Conservation (phyloP, 2,329 filamentous ascomycete species). For the Cercospora sp. region DNA sequence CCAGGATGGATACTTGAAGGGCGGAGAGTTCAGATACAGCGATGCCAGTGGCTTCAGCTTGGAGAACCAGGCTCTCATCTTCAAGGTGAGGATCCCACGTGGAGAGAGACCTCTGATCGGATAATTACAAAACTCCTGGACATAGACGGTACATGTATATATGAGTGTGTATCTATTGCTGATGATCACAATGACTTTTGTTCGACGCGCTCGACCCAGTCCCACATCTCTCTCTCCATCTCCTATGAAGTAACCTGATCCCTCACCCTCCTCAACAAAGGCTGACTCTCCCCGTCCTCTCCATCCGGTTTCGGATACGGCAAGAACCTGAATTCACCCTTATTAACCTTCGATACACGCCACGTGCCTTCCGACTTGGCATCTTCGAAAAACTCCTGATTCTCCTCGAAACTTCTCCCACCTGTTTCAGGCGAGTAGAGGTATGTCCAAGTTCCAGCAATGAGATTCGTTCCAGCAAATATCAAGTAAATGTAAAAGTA, state of each 20-base stretch:
- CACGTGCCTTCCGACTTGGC: conserved; percentile 55
- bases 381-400: conserved; percentile 59
- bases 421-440: conserved; percentile 57
- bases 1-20: conserved; percentile 64
- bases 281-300: conserved; percentile 48
- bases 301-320: conserved; percentile 44
- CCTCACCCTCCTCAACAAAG: conserved; percentile 47
- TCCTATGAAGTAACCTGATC: conserved; percentile 40
- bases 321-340: conserved; percentile 53
- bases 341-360: conserved; percentile 55
- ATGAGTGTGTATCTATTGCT: not conserved
- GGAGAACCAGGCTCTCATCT: conserved; percentile 65
- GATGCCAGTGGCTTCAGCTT: conserved; percentile 61
- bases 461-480: conserved; percentile 56
- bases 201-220: not conserved
- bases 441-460: conserved; percentile 59
- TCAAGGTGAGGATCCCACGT: conserved; percentile 56
- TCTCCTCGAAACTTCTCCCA: conserved; percentile 61
- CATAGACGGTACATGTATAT: conserved; percentile 9
- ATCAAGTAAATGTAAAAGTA: conserved; percentile 61
- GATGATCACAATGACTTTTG: not conserved
- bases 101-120: conserved; percentile 29
- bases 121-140: no score
- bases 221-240: not conserved
- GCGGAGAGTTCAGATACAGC: conserved; percentile 57